Conservation (phyloP, 768 basidiomycete genomes). For the Podaxis pistillaris region DNA sequence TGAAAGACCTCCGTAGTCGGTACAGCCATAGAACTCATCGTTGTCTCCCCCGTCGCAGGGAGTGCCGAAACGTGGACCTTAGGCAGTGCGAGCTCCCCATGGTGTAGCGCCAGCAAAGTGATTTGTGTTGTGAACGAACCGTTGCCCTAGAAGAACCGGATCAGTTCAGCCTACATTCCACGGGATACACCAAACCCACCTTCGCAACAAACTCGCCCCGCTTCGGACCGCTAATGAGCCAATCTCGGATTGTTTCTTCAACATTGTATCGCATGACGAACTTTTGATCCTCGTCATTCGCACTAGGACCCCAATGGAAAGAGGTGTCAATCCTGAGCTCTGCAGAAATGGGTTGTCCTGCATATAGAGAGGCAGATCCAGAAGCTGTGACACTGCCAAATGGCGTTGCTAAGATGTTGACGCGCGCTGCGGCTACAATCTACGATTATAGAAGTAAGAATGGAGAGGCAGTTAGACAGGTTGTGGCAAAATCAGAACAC, state of each 20-base stretch:
- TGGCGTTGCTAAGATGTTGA: constrained; percentile 47
- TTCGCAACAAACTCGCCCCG: constrained; percentile 77
- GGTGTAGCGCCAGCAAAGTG: constrained; percentile 83
- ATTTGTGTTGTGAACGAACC: constrained; percentile 57
- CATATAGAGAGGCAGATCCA: constrained; percentile 54
- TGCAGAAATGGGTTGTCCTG: constrained; percentile 83
- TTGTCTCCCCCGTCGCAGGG: constrained; percentile 46
- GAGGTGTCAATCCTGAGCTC: constrained; percentile 66
- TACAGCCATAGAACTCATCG: constrained; percentile 57
- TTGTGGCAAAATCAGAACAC: constrained; percentile 6
- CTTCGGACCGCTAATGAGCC: constrained; percentile 89
- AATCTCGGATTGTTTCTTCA: constrained; percentile 77
- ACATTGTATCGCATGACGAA: constrained; percentile 78
- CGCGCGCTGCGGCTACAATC: constrained; percentile 64
- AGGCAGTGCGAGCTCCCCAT: constrained; percentile 79
- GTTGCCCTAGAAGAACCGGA: constrained; percentile 50
- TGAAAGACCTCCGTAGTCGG: constrained; percentile 81
- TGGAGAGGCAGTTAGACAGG: constrained; percentile 4
- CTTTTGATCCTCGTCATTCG: constrained; percentile 35
- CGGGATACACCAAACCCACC: constrained; percentile 40
- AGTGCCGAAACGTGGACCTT: constrained; percentile 65
- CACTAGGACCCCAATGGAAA: constrained; percentile 70
- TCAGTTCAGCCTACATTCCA: constrained; percentile 11
- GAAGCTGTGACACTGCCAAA: constrained; percentile 30
- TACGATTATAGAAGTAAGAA: constrained; percentile 26